These are phyloP conservation scores for Aureobasidium lini DNA, from an alignment of 2,329 filamentous ascomycete genomes.

Conservation along the genomic window DNA sequence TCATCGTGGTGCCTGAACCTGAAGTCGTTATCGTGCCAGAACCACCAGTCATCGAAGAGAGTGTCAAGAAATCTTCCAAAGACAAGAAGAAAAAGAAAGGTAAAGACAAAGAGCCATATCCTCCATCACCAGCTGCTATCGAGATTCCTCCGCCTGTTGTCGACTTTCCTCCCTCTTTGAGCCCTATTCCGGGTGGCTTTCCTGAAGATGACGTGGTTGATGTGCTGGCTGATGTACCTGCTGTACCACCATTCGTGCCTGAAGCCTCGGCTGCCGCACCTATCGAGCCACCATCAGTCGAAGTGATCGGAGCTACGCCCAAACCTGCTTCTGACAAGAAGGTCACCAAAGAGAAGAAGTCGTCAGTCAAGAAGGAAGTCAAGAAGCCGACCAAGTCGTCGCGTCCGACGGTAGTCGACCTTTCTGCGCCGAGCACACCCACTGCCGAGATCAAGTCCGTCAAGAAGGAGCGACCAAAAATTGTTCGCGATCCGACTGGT, in stretches of 20 bases:
- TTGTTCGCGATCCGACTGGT: constrained; percentile 58
- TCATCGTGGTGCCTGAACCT: constrained; percentile 13
- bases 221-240: constrained; percentile 7
- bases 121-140: not conserved
- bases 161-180: constrained; percentile 24
- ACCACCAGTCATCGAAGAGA: constrained; percentile 12
- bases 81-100: constrained; percentile 19
- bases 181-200: constrained; percentile 41
- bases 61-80: constrained; percentile 15
- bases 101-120: constrained; percentile 10
- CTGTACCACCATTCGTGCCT: constrained; percentile 2
- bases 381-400: constrained; percentile 29
- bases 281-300: constrained; percentile 16
- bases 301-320: not conserved
- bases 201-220: constrained; percentile 33
- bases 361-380: constrained; percentile 27
- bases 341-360: constrained; percentile 21
- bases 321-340: not conserved
- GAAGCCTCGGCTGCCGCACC: constrained; percentile 17
- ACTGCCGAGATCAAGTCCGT: constrained; percentile 46
- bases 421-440: constrained; percentile 33
- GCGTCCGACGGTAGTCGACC: constrained; percentile 19
- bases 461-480: constrained; percentile 70
- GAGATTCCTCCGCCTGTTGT: not conserved
- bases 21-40: not conserved